Conservation (phyloP, 345 rosid species). For the Pseudoturritis turrita region DNA sequence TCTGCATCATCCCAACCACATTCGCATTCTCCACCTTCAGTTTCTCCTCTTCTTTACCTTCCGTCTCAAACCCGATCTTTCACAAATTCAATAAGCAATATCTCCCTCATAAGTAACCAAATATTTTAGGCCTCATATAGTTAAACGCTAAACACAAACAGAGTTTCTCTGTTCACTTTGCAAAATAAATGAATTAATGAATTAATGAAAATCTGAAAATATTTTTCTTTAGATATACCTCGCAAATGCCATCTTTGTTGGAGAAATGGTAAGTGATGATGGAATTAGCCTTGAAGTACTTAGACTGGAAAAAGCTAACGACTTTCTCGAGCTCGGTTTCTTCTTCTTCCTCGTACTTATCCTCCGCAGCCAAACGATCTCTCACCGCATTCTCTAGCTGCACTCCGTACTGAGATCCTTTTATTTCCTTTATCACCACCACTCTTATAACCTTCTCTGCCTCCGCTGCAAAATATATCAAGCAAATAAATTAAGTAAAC, state of each 20-base stretch:
- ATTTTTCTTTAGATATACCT: conserved; percentile 56
- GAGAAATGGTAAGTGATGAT: conserved; percentile 73
- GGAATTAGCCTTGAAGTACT: conserved; percentile 70
- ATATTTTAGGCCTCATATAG: not conserved
- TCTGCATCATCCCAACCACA: conserved; percentile 76
- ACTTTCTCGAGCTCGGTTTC: conserved; percentile 78
- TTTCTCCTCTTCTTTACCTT: conserved; percentile 68
- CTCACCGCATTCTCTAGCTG: conserved; percentile 78
- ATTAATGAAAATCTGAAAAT: too few relatives aligned
- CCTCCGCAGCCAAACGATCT: conserved; percentile 75
- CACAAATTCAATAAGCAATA: not conserved
- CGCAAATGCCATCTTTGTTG: conserved; percentile 39
- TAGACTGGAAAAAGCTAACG: conserved; percentile 77
- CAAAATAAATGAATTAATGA: too few relatives aligned
- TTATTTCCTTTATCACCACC: conserved; percentile 88
- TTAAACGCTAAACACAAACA: not conserved
- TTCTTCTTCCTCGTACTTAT: conserved; percentile 91
- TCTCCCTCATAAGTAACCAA: not conserved
- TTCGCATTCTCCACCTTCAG: conserved; percentile 61
- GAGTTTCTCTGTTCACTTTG: not conserved
- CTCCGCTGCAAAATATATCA: conserved; percentile 41
- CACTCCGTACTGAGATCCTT: conserved; percentile 91
- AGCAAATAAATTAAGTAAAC: not conserved
- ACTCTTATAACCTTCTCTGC: conserved; percentile 68
- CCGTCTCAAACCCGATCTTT: conserved; percentile 52